A percentile compares a stretch with the other conserved stretches of the same genome.
These are phyloP conservation scores for Xerocomellus chrysenteron DNA, from an alignment of 768 basidiomycete species.

Conservation along the genomic window DNA sequence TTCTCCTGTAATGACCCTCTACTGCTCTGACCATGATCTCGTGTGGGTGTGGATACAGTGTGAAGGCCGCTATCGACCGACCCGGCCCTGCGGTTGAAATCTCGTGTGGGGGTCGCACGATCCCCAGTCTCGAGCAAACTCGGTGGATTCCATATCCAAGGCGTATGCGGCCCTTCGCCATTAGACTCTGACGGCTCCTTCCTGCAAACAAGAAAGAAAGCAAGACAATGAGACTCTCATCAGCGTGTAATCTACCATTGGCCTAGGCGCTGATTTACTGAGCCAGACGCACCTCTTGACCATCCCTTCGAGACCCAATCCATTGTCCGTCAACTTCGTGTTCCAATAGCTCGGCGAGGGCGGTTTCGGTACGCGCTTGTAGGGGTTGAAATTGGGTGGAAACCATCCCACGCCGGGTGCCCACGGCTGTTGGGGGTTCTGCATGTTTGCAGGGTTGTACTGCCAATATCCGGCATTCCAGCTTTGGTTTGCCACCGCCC, in stretches of 20 bases:
- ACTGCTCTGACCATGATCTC: slow-evolving; percentile 23
- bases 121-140: slow-evolving; percentile 35
- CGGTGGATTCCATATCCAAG: slow-evolving; percentile 73
- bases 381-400: slow-evolving; percentile 50
- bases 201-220: slow-evolving; percentile 10
- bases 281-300: slow-evolving; percentile 49
- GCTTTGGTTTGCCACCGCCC: slow-evolving; percentile 40
- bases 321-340: slow-evolving; percentile 57
- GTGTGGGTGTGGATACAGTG: slow-evolving; percentile 15
- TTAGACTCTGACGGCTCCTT: slow-evolving; percentile 33
- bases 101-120: slow-evolving; percentile 30
- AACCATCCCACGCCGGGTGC: slow-evolving; percentile 34
- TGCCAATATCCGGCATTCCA: slow-evolving; percentile 58
- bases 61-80: slow-evolving; percentile 19
- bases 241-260: slow-evolving; percentile 4
- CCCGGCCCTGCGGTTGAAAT: slow-evolving; percentile 26
- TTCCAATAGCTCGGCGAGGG: slow-evolving; percentile 68
- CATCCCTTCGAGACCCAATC: slow-evolving; percentile 65
- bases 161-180: slow-evolving; percentile 49
- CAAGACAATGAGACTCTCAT: slow-evolving; percentile 1
- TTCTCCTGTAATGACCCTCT: slow-evolving; percentile 14
- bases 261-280: not conserved
- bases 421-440: slow-evolving; percentile 30
- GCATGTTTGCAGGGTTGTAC: slow-evolving; percentile 42
- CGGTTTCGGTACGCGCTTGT: slow-evolving; percentile 59